Evolutionary conservation across 306 rosid species (phyloP).

Genomic region (Heteromeles arbutifolia): DNA sequence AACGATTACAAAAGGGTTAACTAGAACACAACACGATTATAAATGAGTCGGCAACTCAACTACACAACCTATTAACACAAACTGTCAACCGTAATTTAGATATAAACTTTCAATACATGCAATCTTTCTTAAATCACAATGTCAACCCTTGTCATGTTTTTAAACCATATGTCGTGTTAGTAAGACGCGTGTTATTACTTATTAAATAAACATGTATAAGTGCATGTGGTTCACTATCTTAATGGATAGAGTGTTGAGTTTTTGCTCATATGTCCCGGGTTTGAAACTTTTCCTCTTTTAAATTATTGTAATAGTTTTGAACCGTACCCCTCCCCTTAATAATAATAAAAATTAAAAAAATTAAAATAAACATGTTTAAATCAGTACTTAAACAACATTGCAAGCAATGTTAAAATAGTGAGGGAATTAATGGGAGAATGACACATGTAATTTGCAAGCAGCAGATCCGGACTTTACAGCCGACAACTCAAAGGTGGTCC

Average conservation of each 20-base stretch:
- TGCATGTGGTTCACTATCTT: too few relatives aligned
- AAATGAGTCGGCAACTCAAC: too few relatives aligned
- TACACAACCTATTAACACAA: too few relatives aligned
- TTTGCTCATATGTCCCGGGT: too few relatives aligned
- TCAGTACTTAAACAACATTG: neutral
- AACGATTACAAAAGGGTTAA: too few relatives aligned
- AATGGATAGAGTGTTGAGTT: too few relatives aligned
- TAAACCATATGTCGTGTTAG: neutral
- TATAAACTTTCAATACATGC: neutral
- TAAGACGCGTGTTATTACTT: neutral
- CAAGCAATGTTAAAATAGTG: neutral
- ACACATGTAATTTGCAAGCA: neutral
- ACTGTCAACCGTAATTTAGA: neutral
- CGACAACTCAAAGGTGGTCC: conserved; percentile 20
- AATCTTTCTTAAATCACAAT: neutral
- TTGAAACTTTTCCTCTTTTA: too few relatives aligned
- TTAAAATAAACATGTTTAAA: neutral
- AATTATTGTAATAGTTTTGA: too few relatives aligned
- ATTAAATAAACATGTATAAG: neutral
- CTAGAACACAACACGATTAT: too few relatives aligned
- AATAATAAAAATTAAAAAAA: neutral
- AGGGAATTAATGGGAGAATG: neutral
- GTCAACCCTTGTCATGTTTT: neutral
- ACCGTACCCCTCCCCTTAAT: too few relatives aligned
- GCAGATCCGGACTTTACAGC: conserved; percentile 21